Evolutionary conservation across 306 rosid species (phyloP).

Genomic region (Luffa aegyptiaca): DNA sequence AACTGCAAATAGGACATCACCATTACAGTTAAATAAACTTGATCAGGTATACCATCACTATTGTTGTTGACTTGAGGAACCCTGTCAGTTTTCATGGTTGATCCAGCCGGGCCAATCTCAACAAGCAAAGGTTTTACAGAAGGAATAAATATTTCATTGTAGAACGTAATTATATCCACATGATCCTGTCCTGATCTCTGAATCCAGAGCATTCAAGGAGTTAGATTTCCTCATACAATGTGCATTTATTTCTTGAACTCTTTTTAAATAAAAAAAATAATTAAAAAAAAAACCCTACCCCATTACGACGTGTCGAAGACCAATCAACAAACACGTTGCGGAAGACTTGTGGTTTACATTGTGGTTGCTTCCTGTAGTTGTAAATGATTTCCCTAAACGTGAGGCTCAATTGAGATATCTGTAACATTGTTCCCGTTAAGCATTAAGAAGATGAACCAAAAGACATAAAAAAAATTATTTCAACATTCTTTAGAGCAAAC

Average conservation of each 20-base stretch:
- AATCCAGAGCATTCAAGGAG: slow-evolving; percentile 22
- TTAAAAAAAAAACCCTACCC: slow-evolving; percentile 34
- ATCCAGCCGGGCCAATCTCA: slow-evolving; percentile 76
- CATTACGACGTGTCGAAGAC: slow-evolving; percentile 63
- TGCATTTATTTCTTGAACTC: not conserved
- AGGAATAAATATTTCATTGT: slow-evolving; percentile 82
- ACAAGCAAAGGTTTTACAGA: slow-evolving; percentile 76
- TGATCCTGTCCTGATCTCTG: slow-evolving; percentile 82
- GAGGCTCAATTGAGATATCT: slow-evolving; percentile 84
- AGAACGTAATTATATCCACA: slow-evolving; percentile 79
- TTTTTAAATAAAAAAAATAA: not conserved
- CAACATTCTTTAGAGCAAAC: slow-evolving; percentile 27
- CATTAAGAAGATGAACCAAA: slow-evolving; percentile 10
- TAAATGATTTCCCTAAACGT: slow-evolving; percentile 79
- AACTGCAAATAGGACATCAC: slow-evolving; percentile 6
- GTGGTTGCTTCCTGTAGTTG: slow-evolving; percentile 94
- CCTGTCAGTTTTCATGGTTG: slow-evolving; percentile 37
- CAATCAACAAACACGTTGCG: slow-evolving; percentile 89
- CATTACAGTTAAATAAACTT: not conserved
- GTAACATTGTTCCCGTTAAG: slow-evolving; percentile 29
- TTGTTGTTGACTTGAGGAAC: slow-evolving; percentile 55
- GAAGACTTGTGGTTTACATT: slow-evolving; percentile 78
- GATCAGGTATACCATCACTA: slow-evolving; percentile 46
- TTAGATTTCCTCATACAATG: slow-evolving; percentile 15
- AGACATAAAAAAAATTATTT: not conserved